Evolutionary conservation across 495 filamentous ascomycete species (phyloP).

Genomic region (Thozetella sp.): DNA sequence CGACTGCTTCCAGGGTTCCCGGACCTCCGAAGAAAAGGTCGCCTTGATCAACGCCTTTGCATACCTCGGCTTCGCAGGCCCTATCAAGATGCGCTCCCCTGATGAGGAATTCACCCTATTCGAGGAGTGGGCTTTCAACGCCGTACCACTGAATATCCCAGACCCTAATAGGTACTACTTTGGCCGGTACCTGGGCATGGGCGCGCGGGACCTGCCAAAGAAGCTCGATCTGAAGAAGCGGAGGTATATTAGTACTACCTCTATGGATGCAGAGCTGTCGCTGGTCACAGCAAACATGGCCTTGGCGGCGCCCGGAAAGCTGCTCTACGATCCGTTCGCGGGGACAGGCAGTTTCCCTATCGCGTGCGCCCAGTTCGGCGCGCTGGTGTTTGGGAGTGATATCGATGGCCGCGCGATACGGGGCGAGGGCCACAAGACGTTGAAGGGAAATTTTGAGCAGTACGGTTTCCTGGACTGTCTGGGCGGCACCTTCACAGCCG

Average conservation of each 20-base stretch:
- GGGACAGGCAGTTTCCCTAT: conserved; percentile 91
- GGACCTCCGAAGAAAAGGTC: conserved; percentile 56
- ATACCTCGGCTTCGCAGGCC: conserved; percentile 77
- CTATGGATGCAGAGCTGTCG: conserved; percentile 93
- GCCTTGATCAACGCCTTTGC: conserved; percentile 78
- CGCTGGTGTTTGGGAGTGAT: conserved; percentile 78
- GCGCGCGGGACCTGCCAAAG: conserved; percentile 64
- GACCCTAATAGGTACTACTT: conserved; percentile 68
- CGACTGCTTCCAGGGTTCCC: conserved; percentile 75
- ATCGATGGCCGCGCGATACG: conserved; percentile 89
- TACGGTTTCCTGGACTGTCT: conserved; percentile 69
- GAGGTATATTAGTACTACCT: conserved; percentile 90
- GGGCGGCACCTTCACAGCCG: conserved; percentile 78
- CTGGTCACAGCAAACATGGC: conserved; percentile 92
- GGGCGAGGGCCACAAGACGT: conserved; percentile 57
- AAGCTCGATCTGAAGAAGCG: conserved; percentile 92
- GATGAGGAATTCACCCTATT: conserved; percentile 76
- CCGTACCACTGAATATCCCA: conserved; percentile 33
- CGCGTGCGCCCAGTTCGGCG: conserved; percentile 87
- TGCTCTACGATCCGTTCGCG: conserved; percentile 93
- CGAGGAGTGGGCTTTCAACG: conserved; percentile 71
- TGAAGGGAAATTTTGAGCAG: conserved; percentile 80
- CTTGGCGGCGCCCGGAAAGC: conserved; percentile 75
- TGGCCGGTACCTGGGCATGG: conserved; percentile 65
- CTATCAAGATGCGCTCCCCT: conserved; percentile 70